Base-by-base conservation (phyloP, 352 stramenopile species). In the Albugo candida region DNA sequence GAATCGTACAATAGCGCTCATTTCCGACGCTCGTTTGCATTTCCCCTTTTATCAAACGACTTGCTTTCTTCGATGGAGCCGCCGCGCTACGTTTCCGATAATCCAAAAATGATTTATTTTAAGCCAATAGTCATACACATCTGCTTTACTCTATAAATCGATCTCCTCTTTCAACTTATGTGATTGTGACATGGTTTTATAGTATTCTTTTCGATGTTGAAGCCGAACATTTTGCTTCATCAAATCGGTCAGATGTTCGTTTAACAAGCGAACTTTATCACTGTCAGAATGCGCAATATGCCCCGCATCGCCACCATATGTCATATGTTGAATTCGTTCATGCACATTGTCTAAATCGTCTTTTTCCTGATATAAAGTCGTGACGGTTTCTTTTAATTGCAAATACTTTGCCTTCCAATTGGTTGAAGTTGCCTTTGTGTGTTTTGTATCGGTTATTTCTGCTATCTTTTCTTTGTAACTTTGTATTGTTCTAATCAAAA, bases 1-100 rank as follows among this genome's bases (percentile, higher is more conserved):
- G 58, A 53, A 88, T 68, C 21, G 76, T 88, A 63, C 76, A 88
- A 61, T 88, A 86, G 61, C 76, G 76, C 61, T 88, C 76, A 56
- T 88, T 88, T 51, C 66, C 80, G 55, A 88, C 73, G 52, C 73
- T 73, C 24, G 53, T 31, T 31, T 31, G 24, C 24, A 31, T 31
- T 31, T 31, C 8, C 24, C 24, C 24, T 31, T 31, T 8, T 3
- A 10, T 10, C 8, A 31, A 31, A 31, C 24, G 24, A 31, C 24
- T 31, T 31, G 24, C 24, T 31, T 8, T 31, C 24, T 31, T 31
- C 24, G 8, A 31, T 31, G 3, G 8, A 31, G 24, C 24, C 24
- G 24, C 24, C 3, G 24, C 24, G 24, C 24, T 31, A 31, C 24
- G 24, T 31, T 31, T 31, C 24, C 24, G 24, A 31, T 8, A 31